Percentiles rank a stretch among this genome's conserved stretches.
phyloP scores from a whole-genome alignment of 1,139 yeast genomes.

The Wickerhamomyces sp. region DNA sequence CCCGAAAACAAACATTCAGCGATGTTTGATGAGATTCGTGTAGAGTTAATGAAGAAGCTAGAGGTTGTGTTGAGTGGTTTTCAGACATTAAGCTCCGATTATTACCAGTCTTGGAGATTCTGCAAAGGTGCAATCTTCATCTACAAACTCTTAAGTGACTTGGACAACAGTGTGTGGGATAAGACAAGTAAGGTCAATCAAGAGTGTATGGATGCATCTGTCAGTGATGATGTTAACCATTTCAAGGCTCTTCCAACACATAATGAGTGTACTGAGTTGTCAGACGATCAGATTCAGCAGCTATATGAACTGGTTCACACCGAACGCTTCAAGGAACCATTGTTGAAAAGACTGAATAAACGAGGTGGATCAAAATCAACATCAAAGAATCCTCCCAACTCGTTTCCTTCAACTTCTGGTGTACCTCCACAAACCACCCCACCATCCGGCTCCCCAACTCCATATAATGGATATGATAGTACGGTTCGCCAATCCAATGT shows the following conservation, averaged over 20 bases:
- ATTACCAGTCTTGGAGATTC: constrained; percentile 50
- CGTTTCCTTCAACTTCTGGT: neutral
- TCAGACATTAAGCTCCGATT: constrained; percentile 29
- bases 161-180: constrained; percentile 27
- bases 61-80: constrained; percentile 20
- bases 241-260: constrained; percentile 12
- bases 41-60: constrained; percentile 16
- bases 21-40: constrained; percentile 8
- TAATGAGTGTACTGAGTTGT: constrained; percentile 16
- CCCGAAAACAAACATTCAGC: constrained; percentile 3
- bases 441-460: neutral
- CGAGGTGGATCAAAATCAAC: constrained; percentile 2
- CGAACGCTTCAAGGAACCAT: constrained; percentile 13
- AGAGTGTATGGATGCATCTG: constrained; percentile 9
- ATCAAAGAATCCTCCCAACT: neutral
- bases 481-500: no score
- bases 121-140: constrained; percentile 32
- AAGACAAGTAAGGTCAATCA: constrained; percentile 16
- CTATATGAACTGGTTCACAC: constrained; percentile 9
- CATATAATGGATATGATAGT: no score
- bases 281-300: constrained; percentile 9
- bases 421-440: neutral
- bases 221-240: constrained; percentile 15
- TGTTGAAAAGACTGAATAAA: constrained; percentile 9
- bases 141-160: constrained; percentile 23